A percentile compares a stretch with the other conserved stretches of the same genome.
These are phyloP conservation scores for Pisolithus thermaeus DNA, from an alignment of 1,284 basidiomycete genomes.

Conservation along the genomic window DNA sequence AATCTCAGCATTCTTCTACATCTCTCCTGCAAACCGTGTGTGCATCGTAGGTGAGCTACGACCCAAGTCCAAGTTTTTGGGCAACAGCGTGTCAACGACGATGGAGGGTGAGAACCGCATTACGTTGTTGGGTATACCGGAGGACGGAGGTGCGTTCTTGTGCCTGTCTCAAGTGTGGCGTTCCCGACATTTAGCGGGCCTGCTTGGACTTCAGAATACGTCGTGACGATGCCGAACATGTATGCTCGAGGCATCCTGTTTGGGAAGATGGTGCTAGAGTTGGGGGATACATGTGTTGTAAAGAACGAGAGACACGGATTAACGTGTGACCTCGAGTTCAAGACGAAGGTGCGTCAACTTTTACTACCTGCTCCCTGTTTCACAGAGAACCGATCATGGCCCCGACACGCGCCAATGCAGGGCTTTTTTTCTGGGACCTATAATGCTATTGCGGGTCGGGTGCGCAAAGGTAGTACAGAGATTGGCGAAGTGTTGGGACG, in stretches of 20 bases:
- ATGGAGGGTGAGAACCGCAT: slow-evolving; percentile 97
- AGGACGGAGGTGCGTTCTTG: slow-evolving; percentile 69
- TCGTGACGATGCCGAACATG: slow-evolving; percentile 95
- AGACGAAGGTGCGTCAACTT: slow-evolving; percentile 71
- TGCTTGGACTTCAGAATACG: slow-evolving; percentile 51
- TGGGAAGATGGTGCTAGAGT: slow-evolving; percentile 96
- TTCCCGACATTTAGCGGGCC: neutral
- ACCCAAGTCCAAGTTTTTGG: slow-evolving; percentile 94
- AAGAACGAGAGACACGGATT: slow-evolving; percentile 77
- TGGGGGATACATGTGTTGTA: slow-evolving; percentile 88
- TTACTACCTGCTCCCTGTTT: neutral
- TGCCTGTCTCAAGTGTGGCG: neutral
- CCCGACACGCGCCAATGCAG: slow-evolving; percentile 32
- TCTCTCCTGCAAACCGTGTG: slow-evolving; percentile 85
- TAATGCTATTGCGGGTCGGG: slow-evolving; percentile 83
- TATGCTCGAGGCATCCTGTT: slow-evolving; percentile 97
- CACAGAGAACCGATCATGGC: neutral
- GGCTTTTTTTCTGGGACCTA: slow-evolving; percentile 98
- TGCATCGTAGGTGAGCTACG: slow-evolving; percentile 89
- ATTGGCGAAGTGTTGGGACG: slow-evolving; percentile 86
- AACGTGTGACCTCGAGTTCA: slow-evolving; percentile 89
- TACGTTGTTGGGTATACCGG: slow-evolving; percentile 70
- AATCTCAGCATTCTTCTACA: slow-evolving; percentile 95
- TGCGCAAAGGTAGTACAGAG: slow-evolving; percentile 63
- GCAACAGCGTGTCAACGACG: slow-evolving; percentile 90